Base-by-base conservation (phyloP, 2,329 filamentous ascomycete species). In the Neocucurbitaria cava region DNA sequence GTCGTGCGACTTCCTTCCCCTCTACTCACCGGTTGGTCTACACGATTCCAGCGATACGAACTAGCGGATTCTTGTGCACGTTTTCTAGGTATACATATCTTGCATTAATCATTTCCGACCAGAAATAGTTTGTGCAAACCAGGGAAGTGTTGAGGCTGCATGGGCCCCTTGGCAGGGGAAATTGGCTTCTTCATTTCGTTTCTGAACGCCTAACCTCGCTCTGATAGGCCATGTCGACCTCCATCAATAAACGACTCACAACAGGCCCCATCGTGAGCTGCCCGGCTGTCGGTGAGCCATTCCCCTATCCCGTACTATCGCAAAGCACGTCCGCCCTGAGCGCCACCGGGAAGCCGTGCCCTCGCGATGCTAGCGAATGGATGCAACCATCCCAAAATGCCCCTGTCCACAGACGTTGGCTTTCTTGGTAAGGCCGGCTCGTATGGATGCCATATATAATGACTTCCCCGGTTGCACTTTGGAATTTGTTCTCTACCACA, bases 381-480 rank as follows among this genome's bases (percentile, higher is more conserved):
- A 62, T 66, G 61, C 65, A 62, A 69, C 65, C 58, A 60, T 61
- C 56, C 47, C 46, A 58, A 56, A 54, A 24, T 55, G 50, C 61
- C 66, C 69, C 68, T 71, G 68, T 64, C 50, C 36, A 50, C 56
- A 18, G 48, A 59, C 52, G 46, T 48, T 52, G 61, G 49, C 49
- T 38, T 49, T 55, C 62, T 67, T 64, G 58, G 57, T 66, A 56
- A 72, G 70, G 65, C 42, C 52, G 61, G 31, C 56, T 63, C 48
- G 61, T 52, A 49, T 61, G 39, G 35, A 57, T 46, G 51, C 56
- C 66, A 64, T 65, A 73, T 75, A 76, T 74, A 76, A 75, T 71
- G 63, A 61, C 61, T 62, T 60, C 60, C 49, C 58, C 64, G 58
- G 56, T 49, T 53, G 52, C 45, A 33, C 24, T 47, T 31, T 44